phyloP scores from a whole-genome alignment of 441 rosid species.

The Eruca vesicaria region DNA sequence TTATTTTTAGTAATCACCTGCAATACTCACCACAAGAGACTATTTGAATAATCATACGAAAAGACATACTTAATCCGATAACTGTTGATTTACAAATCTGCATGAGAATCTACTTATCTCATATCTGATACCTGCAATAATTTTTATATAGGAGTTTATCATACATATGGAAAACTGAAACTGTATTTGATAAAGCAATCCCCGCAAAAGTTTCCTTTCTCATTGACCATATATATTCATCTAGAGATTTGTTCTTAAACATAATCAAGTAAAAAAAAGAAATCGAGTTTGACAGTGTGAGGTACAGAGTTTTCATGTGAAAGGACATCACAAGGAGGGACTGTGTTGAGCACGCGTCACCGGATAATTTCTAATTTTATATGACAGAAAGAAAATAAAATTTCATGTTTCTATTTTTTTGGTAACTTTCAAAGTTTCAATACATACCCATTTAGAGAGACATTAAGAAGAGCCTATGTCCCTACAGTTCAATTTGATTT shows the following conservation, averaged over 20 bases:
- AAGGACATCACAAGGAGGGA: constrained; percentile 26
- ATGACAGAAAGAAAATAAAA: background rate
- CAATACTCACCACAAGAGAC: background rate
- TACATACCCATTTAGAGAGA: constrained; percentile 11
- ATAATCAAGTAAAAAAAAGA: background rate
- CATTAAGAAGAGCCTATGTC: constrained; percentile 9
- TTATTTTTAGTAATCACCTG: background rate
- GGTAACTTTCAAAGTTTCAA: constrained; percentile 18
- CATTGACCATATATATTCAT: background rate
- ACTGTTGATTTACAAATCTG: background rate
- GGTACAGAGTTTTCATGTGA: constrained; percentile 10
- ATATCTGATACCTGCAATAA: background rate
- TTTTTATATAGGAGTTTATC: background rate
- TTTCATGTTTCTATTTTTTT: constrained; percentile 2
- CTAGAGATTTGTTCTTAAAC: constrained; percentile 6
- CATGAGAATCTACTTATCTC: background rate
- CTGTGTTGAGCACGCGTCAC: constrained; percentile 37
- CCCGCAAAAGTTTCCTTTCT: background rate
- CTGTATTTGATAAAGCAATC: background rate
- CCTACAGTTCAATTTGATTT: constrained; percentile 26
- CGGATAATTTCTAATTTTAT: constrained; percentile 20
- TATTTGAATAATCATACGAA: background rate
- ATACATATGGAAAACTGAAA: background rate
- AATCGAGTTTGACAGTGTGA: constrained; percentile 1
- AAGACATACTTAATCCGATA: background rate